These are phyloP conservation scores for Neocatenulostroma microsporum DNA, from an alignment of 2,329 filamentous ascomycete genomes.

Conservation along the genomic window DNA sequence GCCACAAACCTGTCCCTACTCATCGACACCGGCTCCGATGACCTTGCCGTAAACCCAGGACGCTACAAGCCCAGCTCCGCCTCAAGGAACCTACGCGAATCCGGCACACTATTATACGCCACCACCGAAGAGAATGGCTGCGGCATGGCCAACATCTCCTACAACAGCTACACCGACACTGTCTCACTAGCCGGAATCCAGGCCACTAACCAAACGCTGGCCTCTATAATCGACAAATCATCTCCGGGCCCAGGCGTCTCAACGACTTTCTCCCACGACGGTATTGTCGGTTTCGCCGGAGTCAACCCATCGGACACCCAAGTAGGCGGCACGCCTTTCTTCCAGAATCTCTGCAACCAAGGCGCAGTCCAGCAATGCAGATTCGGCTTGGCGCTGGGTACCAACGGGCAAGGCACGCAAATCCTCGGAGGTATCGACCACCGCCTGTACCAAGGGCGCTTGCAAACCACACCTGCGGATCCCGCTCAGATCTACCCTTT, in stretches of 20 bases:
- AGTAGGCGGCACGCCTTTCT: slow-evolving; percentile 5
- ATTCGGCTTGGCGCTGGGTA: slow-evolving; percentile 5
- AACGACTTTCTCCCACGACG: slow-evolving; percentile 2
- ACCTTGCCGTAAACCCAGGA: slow-evolving; percentile 4
- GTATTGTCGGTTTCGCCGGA: slow-evolving; percentile 2
- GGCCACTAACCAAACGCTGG: slow-evolving; percentile 1
- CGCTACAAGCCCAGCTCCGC: slow-evolving; percentile 2
- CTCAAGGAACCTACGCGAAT: background rate
- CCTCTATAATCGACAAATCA: background rate
- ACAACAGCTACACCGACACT: slow-evolving; percentile 1
- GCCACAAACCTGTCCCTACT: slow-evolving; percentile 3
- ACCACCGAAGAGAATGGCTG: slow-evolving; percentile 2
- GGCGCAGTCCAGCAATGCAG: slow-evolving; percentile 3
- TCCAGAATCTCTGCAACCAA: slow-evolving; percentile 4
- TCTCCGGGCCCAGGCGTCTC: slow-evolving; percentile 2
- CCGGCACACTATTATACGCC: background rate
- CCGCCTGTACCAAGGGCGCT: background rate
- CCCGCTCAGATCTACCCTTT: background rate
- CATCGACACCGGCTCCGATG: slow-evolving; percentile 7
- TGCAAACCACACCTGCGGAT: background rate
- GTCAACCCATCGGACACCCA: background rate
- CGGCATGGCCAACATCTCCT: slow-evolving; percentile 2
- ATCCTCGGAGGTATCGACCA: slow-evolving; percentile 5
- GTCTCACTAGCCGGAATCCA: background rate
- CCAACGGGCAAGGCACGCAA: slow-evolving; percentile 2